Percentiles rank a stretch among this genome's conserved stretches.
These are phyloP conservation scores for Solanum chiquidenum DNA, from an alignment of 257 asterid species.

Conservation along the genomic window DNA sequence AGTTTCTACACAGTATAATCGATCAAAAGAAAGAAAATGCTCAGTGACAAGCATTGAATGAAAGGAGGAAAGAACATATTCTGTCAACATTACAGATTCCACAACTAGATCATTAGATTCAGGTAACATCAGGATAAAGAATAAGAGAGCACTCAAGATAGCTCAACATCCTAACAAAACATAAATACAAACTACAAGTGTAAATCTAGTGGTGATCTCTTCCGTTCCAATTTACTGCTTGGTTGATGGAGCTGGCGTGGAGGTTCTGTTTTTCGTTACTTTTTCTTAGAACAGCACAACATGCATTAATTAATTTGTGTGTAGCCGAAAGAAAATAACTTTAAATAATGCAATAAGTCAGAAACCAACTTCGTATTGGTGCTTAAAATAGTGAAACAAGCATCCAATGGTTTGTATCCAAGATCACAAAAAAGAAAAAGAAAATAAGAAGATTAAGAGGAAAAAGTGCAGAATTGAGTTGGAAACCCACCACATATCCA, in stretches of 20 bases:
- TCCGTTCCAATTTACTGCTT: neutral
- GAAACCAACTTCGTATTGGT: neutral
- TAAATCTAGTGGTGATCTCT: neutral
- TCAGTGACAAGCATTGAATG: neutral
- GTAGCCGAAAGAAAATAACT: neutral
- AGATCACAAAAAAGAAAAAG: neutral
- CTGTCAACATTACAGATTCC: neutral
- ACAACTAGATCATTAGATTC: neutral
- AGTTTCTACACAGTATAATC: neutral
- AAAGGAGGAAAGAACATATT: neutral
- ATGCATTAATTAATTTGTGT: neutral
- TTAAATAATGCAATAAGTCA: neutral
- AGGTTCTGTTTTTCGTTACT: neutral
- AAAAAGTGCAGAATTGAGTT: neutral
- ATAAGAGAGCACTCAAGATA: neutral
- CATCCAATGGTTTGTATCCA: neutral
- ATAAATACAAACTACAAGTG: neutral
- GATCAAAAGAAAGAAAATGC: neutral
- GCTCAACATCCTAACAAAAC: neutral
- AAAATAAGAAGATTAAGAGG: neutral
- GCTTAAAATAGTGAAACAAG: neutral
- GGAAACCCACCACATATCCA: neutral
- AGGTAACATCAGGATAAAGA: neutral
- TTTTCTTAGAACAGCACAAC: neutral
- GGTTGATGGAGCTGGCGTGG: neutral